A percentile compares a stretch with the other conserved stretches of the same genome.
Evolutionary conservation across 208 protist genomes (phyloP).

Genomic region (Strigomonas oncopelti): DNA sequence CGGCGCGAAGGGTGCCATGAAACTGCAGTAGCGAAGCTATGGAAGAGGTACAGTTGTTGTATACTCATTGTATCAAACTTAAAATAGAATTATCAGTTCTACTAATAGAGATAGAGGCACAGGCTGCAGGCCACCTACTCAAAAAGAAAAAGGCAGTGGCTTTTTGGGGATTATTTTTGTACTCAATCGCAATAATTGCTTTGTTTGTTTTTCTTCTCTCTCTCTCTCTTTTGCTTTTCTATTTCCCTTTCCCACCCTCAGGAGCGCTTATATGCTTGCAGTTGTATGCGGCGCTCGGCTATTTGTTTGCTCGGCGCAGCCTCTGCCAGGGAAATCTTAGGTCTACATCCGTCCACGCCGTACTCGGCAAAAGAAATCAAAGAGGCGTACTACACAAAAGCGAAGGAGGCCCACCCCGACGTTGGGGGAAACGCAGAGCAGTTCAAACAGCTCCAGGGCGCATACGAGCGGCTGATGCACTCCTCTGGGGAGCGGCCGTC

Average conservation of each 20-base stretch:
- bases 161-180: no score
- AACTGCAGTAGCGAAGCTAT: conserved; percentile 14
- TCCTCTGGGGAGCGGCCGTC: background rate
- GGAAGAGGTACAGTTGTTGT: background rate
- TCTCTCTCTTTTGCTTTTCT: background rate
- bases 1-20: conserved; percentile 29
- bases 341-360: conserved; percentile 10
- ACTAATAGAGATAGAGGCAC: no score
- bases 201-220: conserved; percentile 6
- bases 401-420: conserved; percentile 36
- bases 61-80: background rate
- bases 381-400: conserved; percentile 24
- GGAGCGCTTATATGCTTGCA: no score
- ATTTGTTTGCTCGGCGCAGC: background rate
- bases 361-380: conserved; percentile 35
- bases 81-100: no score
- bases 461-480: conserved; percentile 24
- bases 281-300: background rate
- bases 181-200: no score
- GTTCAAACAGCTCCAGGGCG: conserved; percentile 37
- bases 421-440: conserved; percentile 27
- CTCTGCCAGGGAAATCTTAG: conserved; percentile 12
- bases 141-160: no score
- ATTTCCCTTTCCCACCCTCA: conserved; percentile 4
- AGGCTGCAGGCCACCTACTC: no score